Evolutionary conservation across 441 rosid genomes (phyloP).

Genomic region (Arabidopsis lyrata): DNA sequence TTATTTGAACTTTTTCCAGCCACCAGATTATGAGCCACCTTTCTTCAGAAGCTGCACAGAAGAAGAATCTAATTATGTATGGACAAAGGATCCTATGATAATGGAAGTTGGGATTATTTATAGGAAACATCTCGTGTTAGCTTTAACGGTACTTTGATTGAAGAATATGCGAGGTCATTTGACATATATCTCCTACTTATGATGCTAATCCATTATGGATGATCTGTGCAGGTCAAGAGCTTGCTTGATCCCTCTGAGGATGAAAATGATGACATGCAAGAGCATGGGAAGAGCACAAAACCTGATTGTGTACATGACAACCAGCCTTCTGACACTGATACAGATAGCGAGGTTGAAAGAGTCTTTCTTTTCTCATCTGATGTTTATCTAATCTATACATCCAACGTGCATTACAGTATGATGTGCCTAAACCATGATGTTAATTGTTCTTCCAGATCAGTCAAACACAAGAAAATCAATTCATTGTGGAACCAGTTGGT

Average conservation of each 20-base stretch:
- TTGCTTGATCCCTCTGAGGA: conserved; percentile 98
- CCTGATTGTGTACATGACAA: conserved; percentile 63
- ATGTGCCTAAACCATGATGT: conserved; percentile 8
- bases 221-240: conserved; percentile 76
- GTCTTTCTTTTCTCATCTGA: conserved; percentile 13
- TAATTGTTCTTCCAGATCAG: conserved; percentile 60
- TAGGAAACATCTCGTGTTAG: conserved; percentile 91
- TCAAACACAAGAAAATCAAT: conserved; percentile 64
- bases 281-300: conserved; percentile 69
- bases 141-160: conserved; percentile 66
- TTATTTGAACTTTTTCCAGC: conserved; percentile 53
- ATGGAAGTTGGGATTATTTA: conserved; percentile 98
- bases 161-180: background rate
- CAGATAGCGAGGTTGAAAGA: conserved; percentile 77
- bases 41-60: conserved; percentile 88
- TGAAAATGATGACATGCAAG: conserved; percentile 77
- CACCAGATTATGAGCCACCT: conserved; percentile 94
- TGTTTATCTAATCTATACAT: background rate
- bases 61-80: conserved; percentile 79
- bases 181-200: conserved; percentile 1
- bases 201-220: conserved; percentile 25
- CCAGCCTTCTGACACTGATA: conserved; percentile 58
- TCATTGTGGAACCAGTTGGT: conserved; percentile 71
- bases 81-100: conserved; percentile 90
- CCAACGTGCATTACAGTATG: conserved; percentile 6